Conservation (phyloP, 2,329 filamentous ascomycete genomes). For the Ambrosiella beaveri region DNA sequence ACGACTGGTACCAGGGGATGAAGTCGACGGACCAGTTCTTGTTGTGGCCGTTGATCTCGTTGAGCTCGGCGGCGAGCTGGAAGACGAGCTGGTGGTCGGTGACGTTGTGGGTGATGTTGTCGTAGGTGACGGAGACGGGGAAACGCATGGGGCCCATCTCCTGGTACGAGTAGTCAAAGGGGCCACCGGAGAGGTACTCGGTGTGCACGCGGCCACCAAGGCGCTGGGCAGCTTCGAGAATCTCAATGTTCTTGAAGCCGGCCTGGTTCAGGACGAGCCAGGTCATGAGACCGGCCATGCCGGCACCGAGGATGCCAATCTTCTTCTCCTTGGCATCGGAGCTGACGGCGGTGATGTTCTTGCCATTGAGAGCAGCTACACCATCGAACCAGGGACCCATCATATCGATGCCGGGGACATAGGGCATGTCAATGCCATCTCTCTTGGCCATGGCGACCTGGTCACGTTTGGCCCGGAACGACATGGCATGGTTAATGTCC, state of each 20-base stretch:
- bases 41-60: constrained; percentile 37
- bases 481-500: constrained; percentile 13
- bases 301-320: constrained; percentile 47
- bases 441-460: constrained; percentile 15
- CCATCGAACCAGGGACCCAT: constrained; percentile 47
- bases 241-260: constrained; percentile 42
- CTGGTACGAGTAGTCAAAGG: constrained; percentile 48
- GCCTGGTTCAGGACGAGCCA: constrained; percentile 31
- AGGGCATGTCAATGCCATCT: constrained; percentile 29
- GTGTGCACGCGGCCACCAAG: constrained; percentile 49
- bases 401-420: constrained; percentile 18
- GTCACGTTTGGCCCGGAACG: constrained; percentile 4
- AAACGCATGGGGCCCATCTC: constrained; percentile 52
- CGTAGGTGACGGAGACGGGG: constrained; percentile 33
- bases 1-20: constrained; percentile 43
- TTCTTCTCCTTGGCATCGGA: constrained; percentile 38
- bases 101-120: constrained; percentile 40
- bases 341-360: constrained; percentile 24
- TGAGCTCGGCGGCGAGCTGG: constrained; percentile 42
- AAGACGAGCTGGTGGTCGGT: constrained; percentile 48
- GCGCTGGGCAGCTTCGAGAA: constrained; percentile 42
- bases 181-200: constrained; percentile 41
- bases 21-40: constrained; percentile 37
- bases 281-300: constrained; percentile 48
- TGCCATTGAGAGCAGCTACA: constrained; percentile 38